Conservation (phyloP, 768 basidiomycete species). For the Rhodotorula taiwanensis region DNA sequence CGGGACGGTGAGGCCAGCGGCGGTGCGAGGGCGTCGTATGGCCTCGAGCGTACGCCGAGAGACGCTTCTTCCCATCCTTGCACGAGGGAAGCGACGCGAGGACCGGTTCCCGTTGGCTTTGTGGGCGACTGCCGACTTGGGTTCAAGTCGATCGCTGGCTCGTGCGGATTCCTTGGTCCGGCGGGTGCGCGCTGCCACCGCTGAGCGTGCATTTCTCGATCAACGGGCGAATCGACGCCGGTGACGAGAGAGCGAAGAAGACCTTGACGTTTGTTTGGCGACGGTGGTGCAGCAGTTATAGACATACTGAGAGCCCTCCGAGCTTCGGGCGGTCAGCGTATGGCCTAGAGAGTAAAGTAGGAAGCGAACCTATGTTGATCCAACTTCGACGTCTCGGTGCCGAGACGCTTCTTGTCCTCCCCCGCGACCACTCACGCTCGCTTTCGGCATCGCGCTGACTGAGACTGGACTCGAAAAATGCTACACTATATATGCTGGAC, state of each 20-base stretch:
- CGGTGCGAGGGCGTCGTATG: not conserved
- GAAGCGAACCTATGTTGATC: too few relatives aligned
- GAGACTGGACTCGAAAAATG: too few relatives aligned
- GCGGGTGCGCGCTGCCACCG: not conserved
- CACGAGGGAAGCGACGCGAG: not conserved
- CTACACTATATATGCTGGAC: too few relatives aligned
- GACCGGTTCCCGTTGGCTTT: not conserved
- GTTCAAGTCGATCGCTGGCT: too few relatives aligned
- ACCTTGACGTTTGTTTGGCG: not conserved
- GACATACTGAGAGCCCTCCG: too few relatives aligned
- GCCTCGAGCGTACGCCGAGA: not conserved
- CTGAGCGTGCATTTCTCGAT: constrained; percentile 1
- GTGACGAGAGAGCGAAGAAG: constrained; percentile 1
- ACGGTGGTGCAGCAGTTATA: not conserved
- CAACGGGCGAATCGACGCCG: not conserved
- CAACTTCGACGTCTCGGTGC: too few relatives aligned
- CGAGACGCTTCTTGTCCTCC: too few relatives aligned
- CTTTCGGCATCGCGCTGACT: too few relatives aligned
- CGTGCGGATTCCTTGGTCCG: not conserved
- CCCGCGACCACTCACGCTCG: too few relatives aligned
- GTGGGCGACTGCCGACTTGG: too few relatives aligned
- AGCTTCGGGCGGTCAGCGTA: too few relatives aligned
- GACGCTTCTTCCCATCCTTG: constrained; percentile 6
- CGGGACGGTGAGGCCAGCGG: not conserved
- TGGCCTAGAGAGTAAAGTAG: too few relatives aligned